Evolutionary conservation across 768 basidiomycete species (phyloP).

Genomic region (Peribolospora baueri): DNA sequence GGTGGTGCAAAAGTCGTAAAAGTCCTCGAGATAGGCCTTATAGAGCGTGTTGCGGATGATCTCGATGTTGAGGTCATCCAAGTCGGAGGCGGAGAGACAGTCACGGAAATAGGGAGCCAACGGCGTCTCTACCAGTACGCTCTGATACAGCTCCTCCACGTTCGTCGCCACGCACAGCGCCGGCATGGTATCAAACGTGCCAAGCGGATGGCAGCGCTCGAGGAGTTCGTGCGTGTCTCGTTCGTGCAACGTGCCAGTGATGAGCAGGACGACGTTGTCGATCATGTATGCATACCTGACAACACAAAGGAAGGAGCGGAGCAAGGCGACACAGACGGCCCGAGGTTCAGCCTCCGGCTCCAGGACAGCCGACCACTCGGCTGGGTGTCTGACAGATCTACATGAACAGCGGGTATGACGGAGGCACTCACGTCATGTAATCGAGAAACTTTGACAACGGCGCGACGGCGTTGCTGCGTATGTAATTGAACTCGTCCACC

Average conservation of each 20-base stretch:
- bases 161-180: slow-evolving; percentile 97
- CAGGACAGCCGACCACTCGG: background rate
- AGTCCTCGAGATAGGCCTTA: slow-evolving; percentile 96
- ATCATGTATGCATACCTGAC: slow-evolving; percentile 97
- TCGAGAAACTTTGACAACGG: slow-evolving; percentile 82
- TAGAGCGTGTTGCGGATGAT: slow-evolving; percentile 98
- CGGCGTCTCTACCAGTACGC: slow-evolving; percentile 89
- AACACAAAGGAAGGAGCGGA: background rate
- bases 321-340: background rate
- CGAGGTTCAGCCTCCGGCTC: background rate
- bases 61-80: slow-evolving; percentile 97
- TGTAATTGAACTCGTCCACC: slow-evolving; percentile 90
- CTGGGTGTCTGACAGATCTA: background rate
- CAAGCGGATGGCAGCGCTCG: slow-evolving; percentile 88
- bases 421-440: slow-evolving; percentile 65
- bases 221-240: slow-evolving; percentile 90
- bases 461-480: slow-evolving; percentile 70
- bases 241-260: slow-evolving; percentile 90
- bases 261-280: slow-evolving; percentile 87
- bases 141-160: slow-evolving; percentile 91
- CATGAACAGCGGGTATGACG: background rate
- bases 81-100: slow-evolving; percentile 78
- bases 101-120: slow-evolving; percentile 92
- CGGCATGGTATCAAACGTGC: slow-evolving; percentile 94
- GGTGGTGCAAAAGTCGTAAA: slow-evolving; percentile 54